These are phyloP conservation scores for Sarcomyxa edulis DNA, from an alignment of 768 basidiomycete species.

Conservation along the genomic window DNA sequence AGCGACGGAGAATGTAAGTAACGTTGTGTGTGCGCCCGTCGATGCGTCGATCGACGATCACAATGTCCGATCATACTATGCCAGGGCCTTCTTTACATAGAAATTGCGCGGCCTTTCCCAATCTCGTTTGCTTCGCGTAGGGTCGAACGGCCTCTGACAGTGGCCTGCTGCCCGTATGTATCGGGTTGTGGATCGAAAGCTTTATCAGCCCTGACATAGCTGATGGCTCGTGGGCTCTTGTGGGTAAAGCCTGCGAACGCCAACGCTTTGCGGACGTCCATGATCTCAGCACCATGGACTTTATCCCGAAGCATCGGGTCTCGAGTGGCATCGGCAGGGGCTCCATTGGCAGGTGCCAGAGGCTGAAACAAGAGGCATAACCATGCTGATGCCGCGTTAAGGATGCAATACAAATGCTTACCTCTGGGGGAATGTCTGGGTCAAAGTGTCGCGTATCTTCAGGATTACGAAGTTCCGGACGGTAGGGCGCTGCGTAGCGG, in stretches of 20 bases:
- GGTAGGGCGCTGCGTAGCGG: constrained; percentile 80
- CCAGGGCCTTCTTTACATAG: constrained; percentile 50
- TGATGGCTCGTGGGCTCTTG: constrained; percentile 79
- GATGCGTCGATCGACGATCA: no score
- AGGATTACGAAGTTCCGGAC: constrained; percentile 73
- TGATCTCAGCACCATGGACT: constrained; percentile 78
- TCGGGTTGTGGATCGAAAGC: constrained; percentile 59
- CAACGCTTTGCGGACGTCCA: constrained; percentile 86
- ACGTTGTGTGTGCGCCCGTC: no score
- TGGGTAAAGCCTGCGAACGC: constrained; percentile 92
- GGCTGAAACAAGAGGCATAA: constrained; percentile 51
- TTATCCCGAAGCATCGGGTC: constrained; percentile 87
- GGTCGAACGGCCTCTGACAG: constrained; percentile 59
- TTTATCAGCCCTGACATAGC: constrained; percentile 69
- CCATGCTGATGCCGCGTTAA: constrained; percentile 19
- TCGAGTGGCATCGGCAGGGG: constrained; percentile 75
- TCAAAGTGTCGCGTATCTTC: constrained; percentile 96
- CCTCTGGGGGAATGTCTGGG: constrained; percentile 89
- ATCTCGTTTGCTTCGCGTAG: constrained; percentile 56
- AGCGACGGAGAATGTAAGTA: no score
- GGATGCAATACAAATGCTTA: constrained; percentile 31
- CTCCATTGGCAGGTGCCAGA: constrained; percentile 84
- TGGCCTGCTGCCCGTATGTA: constrained; percentile 40
- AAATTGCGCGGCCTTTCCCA: constrained; percentile 78
- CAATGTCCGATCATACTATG: no score